Evolutionary conservation across 23 red algal species (phyloP).

Genomic region (Pyropia haitanensis): DNA sequence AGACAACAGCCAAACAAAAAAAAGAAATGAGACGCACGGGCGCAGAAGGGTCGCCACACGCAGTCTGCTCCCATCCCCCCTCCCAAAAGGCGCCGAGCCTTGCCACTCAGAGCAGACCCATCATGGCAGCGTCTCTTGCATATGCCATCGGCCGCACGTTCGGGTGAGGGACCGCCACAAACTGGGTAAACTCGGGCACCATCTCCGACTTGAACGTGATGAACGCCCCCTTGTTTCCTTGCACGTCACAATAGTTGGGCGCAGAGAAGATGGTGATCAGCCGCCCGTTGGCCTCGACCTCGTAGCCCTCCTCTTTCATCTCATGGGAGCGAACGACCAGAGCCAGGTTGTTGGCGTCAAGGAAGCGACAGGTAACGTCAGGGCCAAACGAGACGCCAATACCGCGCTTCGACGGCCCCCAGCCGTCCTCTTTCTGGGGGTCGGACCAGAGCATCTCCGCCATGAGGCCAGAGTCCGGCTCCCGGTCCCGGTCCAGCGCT

Average conservation of each 20-base stretch:
- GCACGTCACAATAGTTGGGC: slow-evolving; percentile 97
- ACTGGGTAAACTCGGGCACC: slow-evolving; percentile 73
- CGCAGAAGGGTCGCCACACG: too few relatives aligned
- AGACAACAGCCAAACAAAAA: too few relatives aligned
- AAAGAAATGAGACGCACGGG: too few relatives aligned
- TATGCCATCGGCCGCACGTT: slow-evolving; percentile 87
- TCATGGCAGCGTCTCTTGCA: slow-evolving; percentile 26
- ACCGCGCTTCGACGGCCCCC: slow-evolving; percentile 87
- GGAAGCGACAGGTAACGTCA: slow-evolving; percentile 84
- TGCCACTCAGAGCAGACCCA: slow-evolving; percentile 1
- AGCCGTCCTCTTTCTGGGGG: slow-evolving; percentile 81
- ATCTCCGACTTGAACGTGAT: slow-evolving; percentile 69
- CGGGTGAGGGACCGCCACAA: slow-evolving; percentile 77
- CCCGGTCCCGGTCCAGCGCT: slow-evolving; percentile 54
- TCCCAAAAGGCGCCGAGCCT: too few relatives aligned
- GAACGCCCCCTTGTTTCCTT: slow-evolving; percentile 93
- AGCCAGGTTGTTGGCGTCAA: slow-evolving; percentile 79
- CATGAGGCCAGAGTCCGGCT: slow-evolving; percentile 89
- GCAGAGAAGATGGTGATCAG: slow-evolving; percentile 98
- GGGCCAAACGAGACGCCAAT: slow-evolving; percentile 97
- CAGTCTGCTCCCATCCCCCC: too few relatives aligned
- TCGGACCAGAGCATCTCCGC: slow-evolving; percentile 98
- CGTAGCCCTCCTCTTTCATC: slow-evolving; percentile 98
- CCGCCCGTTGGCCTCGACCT: slow-evolving; percentile 83
- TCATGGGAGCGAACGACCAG: slow-evolving; percentile 93